Conservation (phyloP, 2,329 filamentous ascomycete genomes). For the Fonsecaea pugnacius region DNA sequence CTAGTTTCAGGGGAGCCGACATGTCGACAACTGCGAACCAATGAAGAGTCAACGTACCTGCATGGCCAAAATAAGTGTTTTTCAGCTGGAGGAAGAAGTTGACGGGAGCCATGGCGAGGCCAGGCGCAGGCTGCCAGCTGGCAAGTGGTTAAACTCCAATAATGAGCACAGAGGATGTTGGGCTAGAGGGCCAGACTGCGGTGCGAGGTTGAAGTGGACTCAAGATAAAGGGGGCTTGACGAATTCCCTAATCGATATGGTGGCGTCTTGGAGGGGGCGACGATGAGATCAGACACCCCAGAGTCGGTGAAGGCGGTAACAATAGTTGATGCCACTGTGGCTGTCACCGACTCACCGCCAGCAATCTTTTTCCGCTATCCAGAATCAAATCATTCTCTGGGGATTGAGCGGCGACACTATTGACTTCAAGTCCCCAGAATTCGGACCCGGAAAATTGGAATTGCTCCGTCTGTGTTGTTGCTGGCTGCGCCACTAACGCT, state of each 20-base stretch:
- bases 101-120: conserved; percentile 27
- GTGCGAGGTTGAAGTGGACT: conserved; percentile 6
- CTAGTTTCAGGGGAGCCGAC: conserved; percentile 29
- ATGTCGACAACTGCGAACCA: conserved; percentile 21
- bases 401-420: not conserved
- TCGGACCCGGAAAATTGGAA: conserved; percentile 2
- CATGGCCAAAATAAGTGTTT: conserved; percentile 31
- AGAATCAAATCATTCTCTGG: not conserved
- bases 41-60: conserved; percentile 33
- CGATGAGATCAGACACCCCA: not conserved
- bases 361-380: not conserved
- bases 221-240: not conserved
- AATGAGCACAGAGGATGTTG: not conserved
- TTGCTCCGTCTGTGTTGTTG: not conserved
- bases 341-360: not conserved
- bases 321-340: not conserved
- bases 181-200: not conserved
- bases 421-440: not conserved
- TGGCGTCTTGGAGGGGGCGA: not conserved
- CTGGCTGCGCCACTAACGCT: not conserved
- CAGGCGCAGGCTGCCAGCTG: not conserved
- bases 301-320: not conserved
- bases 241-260: not conserved
- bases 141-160: not conserved
- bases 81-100: conserved; percentile 27